Evolutionary conservation across 73 alveolate genomes (phyloP).

Genomic region (Tetrahymena elliotti): DNA sequence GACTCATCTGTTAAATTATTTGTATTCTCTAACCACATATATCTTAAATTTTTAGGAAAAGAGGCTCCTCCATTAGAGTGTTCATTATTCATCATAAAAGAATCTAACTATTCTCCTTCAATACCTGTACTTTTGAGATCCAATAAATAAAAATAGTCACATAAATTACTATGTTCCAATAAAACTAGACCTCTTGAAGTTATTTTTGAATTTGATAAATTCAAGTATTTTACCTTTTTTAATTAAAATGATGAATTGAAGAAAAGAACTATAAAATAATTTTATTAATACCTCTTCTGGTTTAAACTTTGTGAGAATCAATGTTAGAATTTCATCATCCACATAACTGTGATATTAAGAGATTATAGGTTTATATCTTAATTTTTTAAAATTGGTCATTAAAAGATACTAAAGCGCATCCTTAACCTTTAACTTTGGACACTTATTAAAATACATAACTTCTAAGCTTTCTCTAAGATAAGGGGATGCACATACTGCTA

Average conservation of each 20-base stretch:
- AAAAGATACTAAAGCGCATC: background rate
- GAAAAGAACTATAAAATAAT: background rate
- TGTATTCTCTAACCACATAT: background rate
- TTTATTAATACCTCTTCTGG: background rate
- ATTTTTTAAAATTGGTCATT: background rate
- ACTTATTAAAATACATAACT: background rate
- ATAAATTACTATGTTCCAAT: background rate
- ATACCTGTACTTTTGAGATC: background rate
- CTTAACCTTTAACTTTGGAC: background rate
- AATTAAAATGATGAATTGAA: background rate
- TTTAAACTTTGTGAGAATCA: background rate
- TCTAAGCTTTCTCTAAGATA: background rate
- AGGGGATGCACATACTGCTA: background rate
- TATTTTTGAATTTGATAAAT: background rate
- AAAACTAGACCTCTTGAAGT: background rate
- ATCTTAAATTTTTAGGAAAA: background rate
- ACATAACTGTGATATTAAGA: background rate
- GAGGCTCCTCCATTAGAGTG: background rate
- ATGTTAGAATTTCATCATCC: background rate
- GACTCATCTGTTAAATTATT: background rate
- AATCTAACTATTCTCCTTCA: background rate
- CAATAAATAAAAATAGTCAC: background rate
- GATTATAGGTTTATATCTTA: background rate
- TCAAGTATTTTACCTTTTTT: background rate
- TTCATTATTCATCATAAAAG: background rate